phyloP scores from a whole-genome alignment of 768 basidiomycete genomes.

The Ramaria rubella region DNA sequence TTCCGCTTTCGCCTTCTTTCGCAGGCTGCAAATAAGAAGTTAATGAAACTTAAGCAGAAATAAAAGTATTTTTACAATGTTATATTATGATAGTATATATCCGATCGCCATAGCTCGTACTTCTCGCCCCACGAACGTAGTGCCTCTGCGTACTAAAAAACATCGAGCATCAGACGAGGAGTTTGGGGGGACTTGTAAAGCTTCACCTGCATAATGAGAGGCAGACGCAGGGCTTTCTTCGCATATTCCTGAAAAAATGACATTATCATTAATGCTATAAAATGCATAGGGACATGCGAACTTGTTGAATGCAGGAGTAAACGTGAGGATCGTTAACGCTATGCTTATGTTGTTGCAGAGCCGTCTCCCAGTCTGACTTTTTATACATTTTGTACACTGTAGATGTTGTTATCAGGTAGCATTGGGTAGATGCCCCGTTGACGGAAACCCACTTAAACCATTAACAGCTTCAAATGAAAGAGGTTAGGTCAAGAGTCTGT shows the following conservation, averaged over 20 bases:
- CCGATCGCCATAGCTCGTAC: background rate
- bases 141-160: background rate
- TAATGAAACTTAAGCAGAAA: background rate
- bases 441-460: too few species aligned
- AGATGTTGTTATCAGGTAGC: too few species aligned
- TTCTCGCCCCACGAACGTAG: background rate
- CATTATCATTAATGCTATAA: background rate
- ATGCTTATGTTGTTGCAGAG: background rate
- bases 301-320: background rate
- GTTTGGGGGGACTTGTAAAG: background rate
- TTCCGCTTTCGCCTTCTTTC: background rate
- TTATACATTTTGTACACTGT: background rate
- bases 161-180: background rate
- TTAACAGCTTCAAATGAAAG: background rate
- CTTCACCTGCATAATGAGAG: conserved; percentile 5
- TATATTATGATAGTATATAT: background rate
- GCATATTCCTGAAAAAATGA: background rate
- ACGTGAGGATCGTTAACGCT: background rate
- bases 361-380: background rate
- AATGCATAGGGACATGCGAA: background rate
- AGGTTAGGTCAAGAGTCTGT: background rate
- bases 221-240: background rate
- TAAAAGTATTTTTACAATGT: background rate
- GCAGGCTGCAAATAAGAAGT: conserved; percentile 1
- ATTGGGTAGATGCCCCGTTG: too few species aligned